Percentiles rank a stretch among this genome's conserved stretches.
These are phyloP conservation scores for Juglanconis juglandina DNA, from an alignment of 2,329 filamentous ascomycete species.

Conservation along the genomic window DNA sequence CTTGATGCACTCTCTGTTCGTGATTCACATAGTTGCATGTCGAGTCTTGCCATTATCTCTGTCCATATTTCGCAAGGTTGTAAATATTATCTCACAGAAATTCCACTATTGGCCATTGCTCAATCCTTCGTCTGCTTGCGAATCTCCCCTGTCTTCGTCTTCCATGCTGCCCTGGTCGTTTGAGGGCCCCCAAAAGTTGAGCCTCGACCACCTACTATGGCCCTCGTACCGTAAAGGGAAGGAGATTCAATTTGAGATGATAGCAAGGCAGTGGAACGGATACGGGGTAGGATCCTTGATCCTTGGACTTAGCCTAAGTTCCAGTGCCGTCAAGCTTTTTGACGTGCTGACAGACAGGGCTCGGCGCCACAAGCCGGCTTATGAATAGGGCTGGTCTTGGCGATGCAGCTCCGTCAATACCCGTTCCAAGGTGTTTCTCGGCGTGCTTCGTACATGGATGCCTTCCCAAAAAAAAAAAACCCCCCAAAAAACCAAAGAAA, in stretches of 20 bases:
- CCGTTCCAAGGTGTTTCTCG: no score
- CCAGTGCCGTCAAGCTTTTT: background rate
- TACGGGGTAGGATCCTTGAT: background rate
- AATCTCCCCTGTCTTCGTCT: background rate
- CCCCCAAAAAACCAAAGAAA: no score
- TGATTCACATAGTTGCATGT: background rate
- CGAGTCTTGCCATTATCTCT: background rate
- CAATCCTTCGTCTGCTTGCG: background rate
- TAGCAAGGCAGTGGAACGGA: no score
- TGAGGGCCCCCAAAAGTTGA: background rate
- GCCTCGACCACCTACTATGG: background rate
- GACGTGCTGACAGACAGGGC: background rate
- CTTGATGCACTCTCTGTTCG: background rate
- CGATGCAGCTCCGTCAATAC: background rate
- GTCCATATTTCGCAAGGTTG: background rate
- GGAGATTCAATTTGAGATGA: background rate
- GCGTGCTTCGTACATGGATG: no score
- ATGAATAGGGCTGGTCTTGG: background rate
- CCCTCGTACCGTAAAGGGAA: background rate
- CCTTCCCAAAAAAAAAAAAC: no score
- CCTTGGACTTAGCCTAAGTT: background rate
- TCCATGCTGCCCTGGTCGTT: background rate
- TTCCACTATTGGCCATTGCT: background rate
- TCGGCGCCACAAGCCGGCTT: no score
- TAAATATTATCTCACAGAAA: background rate